Base-by-base conservation (phyloP, 768 basidiomycete genomes). In the Leucocoprinus sp. region DNA sequence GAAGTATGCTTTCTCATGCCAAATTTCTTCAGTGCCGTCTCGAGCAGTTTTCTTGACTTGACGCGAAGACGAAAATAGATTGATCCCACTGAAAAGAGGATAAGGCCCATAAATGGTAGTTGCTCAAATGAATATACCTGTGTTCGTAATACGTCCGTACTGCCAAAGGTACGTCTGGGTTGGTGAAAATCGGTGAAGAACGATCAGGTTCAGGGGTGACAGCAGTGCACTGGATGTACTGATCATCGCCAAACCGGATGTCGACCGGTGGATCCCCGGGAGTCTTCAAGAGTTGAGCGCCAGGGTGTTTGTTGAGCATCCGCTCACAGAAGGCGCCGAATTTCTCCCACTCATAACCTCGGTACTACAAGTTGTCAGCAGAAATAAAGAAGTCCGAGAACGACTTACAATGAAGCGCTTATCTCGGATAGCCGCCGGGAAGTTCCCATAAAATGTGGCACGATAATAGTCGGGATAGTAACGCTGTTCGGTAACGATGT, bases 271-370 rank as follows among this genome's bases (percentile, higher is more conserved):
- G 89, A 38, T 93, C 85, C 15, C 82, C 78, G 27, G 74, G 69
- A 1, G 68, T 70, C 57, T 83, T 87, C 37, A 95, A 64, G 8
- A 96, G 62, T 47, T 84, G 84, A 4, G 93, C 88, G 17, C 81
- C 81, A 3, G 88, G 83, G 62, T 92, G 88, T 60, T 93, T 95
- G 62, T 80, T 84, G 43, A 93, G 77, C 80, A 96, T 87, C 28
- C 86, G 71, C 61, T 97, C 92, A 63, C 89, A 90, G 67, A 87
- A 91, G 2, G 84, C 77, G 5, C 82, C 83, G 50, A 82, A 91
- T 56, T 89, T 93, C 65, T 98, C 93, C 91, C 88, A 92, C 57
- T 92, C 91, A 57, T 82, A 87, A 1, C 93, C 95, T 36, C 95
- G 89, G 61, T 93, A 93, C 89, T 92, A 44, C 22, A 37, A 36